These are phyloP conservation scores for Phytophthora cajani DNA, from an alignment of 352 stramenopile species.

Conservation along the genomic window DNA sequence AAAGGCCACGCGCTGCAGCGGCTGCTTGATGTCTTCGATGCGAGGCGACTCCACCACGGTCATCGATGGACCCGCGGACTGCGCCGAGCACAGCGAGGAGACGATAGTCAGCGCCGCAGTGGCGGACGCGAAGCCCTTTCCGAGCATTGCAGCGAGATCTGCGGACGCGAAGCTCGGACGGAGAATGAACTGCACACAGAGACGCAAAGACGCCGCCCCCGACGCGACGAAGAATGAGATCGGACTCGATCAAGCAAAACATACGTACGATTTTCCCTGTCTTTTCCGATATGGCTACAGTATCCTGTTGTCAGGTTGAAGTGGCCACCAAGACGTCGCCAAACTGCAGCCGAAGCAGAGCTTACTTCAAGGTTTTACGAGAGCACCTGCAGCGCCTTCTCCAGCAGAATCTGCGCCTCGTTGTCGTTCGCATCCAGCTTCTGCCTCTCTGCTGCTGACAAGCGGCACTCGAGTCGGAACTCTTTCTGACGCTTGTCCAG, in stretches of 20 bases:
- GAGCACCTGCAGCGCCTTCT: slow-evolving; percentile 39
- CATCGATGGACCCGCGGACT: slow-evolving; percentile 13
- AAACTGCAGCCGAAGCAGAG: background rate
- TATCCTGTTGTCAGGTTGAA: slow-evolving; percentile 32
- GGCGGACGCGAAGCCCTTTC: slow-evolving; percentile 13
- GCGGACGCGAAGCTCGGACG: background rate
- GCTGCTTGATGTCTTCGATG: slow-evolving; percentile 54
- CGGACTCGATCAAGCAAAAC: slow-evolving; percentile 10
- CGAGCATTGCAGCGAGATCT: slow-evolving; percentile 1
- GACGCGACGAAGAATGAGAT: slow-evolving; percentile 10
- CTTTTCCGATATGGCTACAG: slow-evolving; percentile 37
- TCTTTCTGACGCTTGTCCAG: slow-evolving; percentile 34
- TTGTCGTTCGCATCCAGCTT: slow-evolving; percentile 30
- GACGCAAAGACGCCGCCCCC: slow-evolving; percentile 13
- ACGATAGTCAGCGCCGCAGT: slow-evolving; percentile 21
- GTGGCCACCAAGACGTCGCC: background rate
- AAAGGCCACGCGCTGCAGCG: slow-evolving; percentile 72
- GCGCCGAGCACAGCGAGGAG: slow-evolving; percentile 24
- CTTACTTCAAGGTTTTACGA: slow-evolving; percentile 12
- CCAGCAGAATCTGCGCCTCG: slow-evolving; percentile 31
- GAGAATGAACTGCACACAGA: slow-evolving; percentile 3
- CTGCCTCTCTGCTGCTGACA: slow-evolving; percentile 23
- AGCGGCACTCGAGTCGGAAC: slow-evolving; percentile 43
- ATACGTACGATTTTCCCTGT: slow-evolving; percentile 31
- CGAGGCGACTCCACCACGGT: slow-evolving; percentile 23